Base-by-base conservation (phyloP, 2,329 filamentous ascomycete species). In the Coniochaeta sp. region DNA sequence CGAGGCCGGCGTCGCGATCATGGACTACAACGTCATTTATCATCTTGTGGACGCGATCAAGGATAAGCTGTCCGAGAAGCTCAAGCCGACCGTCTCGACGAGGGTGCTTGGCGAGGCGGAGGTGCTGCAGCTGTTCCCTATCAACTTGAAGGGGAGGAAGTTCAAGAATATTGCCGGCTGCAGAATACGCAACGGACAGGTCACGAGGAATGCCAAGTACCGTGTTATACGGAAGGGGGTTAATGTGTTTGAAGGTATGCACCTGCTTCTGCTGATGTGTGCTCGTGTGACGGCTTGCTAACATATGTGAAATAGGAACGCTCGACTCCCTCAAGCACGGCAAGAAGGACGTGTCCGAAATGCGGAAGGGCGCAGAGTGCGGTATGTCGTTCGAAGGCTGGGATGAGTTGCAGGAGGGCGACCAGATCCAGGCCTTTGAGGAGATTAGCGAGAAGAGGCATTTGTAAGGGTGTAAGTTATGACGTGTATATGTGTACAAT, bases 341-440 rank as follows among this genome's bases (percentile, higher is more conserved):
- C 67, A 96, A 97, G 77, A 95, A 95, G 67, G 89, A 96, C 58
- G 88, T 94, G 27, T 74, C 76, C 46, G 89, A 96, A 63, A 94
- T 95, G 83, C 84, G 83, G 61, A 97, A 95, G 71, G 91, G 91
- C 53, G 82, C 79, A n/a, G 94, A 99, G 69, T 99, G 94, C 62
- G 94, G 94, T 58, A 85, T 99, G 58, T 84, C 82, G 50, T 92
- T 99, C 62, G 83, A 86, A 3, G 79, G 76, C 28, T 99, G 90
- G 83, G 77, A 86, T 47, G 87, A 83, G 20, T 87, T 97, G 65
- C 67, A 85, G 62, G 75, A 83, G 13, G 94, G 92, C 26, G 94
- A 99, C 70, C 81, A 86, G 66, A 79, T 99, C 55, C 94, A 97
- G 72, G 85, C 84, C 30, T 95, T 91, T 62, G 89, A 96, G 63